These are phyloP conservation scores for Arabidopsis hybrid DNA, from an alignment of 441 rosid species.

Conservation along the genomic window DNA sequence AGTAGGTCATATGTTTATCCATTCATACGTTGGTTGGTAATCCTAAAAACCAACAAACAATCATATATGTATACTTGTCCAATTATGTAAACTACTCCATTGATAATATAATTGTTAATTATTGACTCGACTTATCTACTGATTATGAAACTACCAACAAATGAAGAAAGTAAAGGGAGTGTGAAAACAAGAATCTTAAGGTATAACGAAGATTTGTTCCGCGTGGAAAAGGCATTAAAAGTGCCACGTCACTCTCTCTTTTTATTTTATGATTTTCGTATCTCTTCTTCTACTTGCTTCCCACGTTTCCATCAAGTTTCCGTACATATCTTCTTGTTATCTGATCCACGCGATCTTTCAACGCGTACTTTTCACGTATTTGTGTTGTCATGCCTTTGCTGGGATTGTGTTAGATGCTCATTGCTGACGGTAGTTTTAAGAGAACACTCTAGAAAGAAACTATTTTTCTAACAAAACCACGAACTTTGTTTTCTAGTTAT, in stretches of 20 bases:
- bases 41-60: slow-evolving; percentile 30
- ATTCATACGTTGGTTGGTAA: slow-evolving; percentile 29
- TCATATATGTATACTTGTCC: slow-evolving; percentile 16
- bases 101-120: not conserved
- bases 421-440: slow-evolving; percentile 25
- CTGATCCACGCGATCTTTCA: slow-evolving; percentile 19
- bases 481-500: not conserved
- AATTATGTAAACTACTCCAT: slow-evolving; percentile 9
- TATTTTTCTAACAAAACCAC: not conserved
- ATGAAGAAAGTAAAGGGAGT: not conserved
- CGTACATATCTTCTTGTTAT: slow-evolving; percentile 35
- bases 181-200: slow-evolving; percentile 25
- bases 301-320: slow-evolving; percentile 43
- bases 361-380: slow-evolving; percentile 14
- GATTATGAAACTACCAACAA: not conserved
- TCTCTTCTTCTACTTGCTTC: slow-evolving; percentile 43
- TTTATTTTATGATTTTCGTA: not conserved
- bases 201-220: slow-evolving; percentile 16
- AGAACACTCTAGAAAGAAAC: slow-evolving; percentile 14
- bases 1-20: slow-evolving; percentile 37
- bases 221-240: slow-evolving; percentile 25
- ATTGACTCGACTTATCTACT: slow-evolving; percentile 28
- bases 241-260: slow-evolving; percentile 21
- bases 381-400: slow-evolving; percentile 31
- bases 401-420: slow-evolving; percentile 8